Evolutionary conservation across 495 filamentous ascomycete genomes (phyloP), one percentile per base, ranked within the genome.

Genomic region (Tuber umbilicatum): DNA sequence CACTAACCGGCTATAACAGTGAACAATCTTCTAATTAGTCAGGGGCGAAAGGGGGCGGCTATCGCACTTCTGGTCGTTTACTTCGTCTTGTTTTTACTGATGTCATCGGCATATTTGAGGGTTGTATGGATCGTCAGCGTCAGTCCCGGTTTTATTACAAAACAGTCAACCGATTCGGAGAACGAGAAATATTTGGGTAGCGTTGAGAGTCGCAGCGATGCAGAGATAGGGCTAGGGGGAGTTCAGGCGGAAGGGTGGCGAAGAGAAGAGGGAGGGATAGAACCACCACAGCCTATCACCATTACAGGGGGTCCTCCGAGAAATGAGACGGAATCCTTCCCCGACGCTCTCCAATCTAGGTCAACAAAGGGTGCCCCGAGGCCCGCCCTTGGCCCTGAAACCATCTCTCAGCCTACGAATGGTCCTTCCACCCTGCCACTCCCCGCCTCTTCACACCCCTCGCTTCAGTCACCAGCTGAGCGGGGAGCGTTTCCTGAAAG

Each of bases 21-120:
- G 70, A 73, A 78, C 41, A 74, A 82, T 71, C 41, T 82, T 35
- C 31, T 80, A 68, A 27, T 76, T 27, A 38, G 69, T 31, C 74
- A 75, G 85, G 39, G 73, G 88, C 74, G 87, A 88, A 42, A 87
- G 83, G 72, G 84, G 82, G 39, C 79, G 88, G 92, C 90, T 69
- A 88, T 90, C 50, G 88, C 87, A 6, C 88, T 96, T 73, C 83
- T 97, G 69, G 87, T 88, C 23, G 74, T 93, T 64, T 94, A 92
- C 83, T 91, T 90, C 75, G 21, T 91, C 69, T 86, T 94, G 38
- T 84, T 97, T 41, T 75, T 91, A 2, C 84, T 89, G 43, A 87
- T 93, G 81, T 73, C 89, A n/a, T 72, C 84, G 42, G 89, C 90
- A 12, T 97, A 95, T 80, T 73, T 90, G 31, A 89, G 92, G 72